Percentiles rank a stretch among this genome's conserved stretches.
phyloP scores from a whole-genome alignment of 345 rosid genomes.

The Citrus medica region DNA sequence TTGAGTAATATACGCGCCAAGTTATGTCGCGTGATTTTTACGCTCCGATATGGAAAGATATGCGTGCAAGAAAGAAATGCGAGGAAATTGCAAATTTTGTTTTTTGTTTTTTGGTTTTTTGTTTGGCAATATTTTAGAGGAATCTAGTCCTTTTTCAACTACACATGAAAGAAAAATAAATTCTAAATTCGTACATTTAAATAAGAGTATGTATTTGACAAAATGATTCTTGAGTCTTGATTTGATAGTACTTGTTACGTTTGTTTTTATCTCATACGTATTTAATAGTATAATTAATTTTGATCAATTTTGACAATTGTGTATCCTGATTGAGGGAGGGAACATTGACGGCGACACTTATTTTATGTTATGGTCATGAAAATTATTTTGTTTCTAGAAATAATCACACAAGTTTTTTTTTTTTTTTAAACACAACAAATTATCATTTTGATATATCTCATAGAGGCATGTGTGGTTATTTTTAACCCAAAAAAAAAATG shows the following conservation, averaged over 20 bases:
- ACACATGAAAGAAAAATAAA: background rate
- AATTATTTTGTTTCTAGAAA: no score
- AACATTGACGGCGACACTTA: no score
- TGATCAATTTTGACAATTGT: background rate
- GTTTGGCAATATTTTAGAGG: background rate
- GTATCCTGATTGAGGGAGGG: no score
- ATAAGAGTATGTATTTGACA: background rate
- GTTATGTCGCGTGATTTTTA: background rate
- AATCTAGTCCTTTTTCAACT: background rate
- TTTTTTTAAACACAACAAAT: no score
- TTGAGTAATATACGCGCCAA: background rate
- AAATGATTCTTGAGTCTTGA: background rate
- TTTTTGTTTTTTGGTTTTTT: background rate
- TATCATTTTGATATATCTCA: no score
- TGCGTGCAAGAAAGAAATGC: background rate
- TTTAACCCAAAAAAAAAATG: no score
- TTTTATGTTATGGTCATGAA: no score
- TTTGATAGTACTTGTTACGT: background rate
- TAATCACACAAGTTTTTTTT: no score
- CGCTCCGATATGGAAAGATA: background rate
- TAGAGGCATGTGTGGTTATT: no score
- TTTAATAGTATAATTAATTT: background rate
- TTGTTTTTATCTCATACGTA: background rate
- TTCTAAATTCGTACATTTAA: background rate
- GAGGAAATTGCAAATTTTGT: background rate